Evolutionary conservation across 805 yeast species (phyloP), one percentile per base, ranked within the genome.

Genomic region (Yarrowia osloensis): DNA sequence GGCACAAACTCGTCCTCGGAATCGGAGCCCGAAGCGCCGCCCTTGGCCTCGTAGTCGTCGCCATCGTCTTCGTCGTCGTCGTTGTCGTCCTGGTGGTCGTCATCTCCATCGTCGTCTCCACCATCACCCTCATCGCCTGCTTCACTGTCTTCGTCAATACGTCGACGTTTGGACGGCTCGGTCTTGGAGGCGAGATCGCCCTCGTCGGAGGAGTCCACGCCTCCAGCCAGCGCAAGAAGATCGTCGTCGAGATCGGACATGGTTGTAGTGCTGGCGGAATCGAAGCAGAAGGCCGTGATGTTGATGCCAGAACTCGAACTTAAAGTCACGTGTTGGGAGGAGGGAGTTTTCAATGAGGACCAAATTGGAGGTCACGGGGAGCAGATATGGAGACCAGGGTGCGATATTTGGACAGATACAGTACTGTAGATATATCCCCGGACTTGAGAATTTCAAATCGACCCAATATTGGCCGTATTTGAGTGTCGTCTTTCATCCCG

Each of bases 171-270:
- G 63, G 47, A 47, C 26, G 39, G 47, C 44, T 70, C 61, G 21
- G 35, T 42, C 28, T 68, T 67, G 22, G 50, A 54, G 6, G 68
- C 37, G 29, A 63, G 17, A 35, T 59, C 69, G 28, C 69, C 73
- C 33, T 71, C 74, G 29, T 68, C 71, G 12, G 71, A 50, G 31
- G 71, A 87, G 37, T 84, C 86, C 65, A 83, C 88, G 28, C 84
- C 87, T 69, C 96, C 98, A 63, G 99, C 99, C 73, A 95, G 85
- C 22, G 97, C 98, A 75, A 94, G 85, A 80, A 95, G 84, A 84
- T 95, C 99, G 77, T 94, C 98, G 76, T 93, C 98, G 74, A 91
- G 85, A 68, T 77, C 80, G 21, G 70, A 44, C 66, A 61, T 61
- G 19, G 44, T 54, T 15, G 19, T 12, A 19, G 13, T 19, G 21